Conservation (phyloP, 495 filamentous ascomycete genomes). For the Pyrenula aspistea region DNA sequence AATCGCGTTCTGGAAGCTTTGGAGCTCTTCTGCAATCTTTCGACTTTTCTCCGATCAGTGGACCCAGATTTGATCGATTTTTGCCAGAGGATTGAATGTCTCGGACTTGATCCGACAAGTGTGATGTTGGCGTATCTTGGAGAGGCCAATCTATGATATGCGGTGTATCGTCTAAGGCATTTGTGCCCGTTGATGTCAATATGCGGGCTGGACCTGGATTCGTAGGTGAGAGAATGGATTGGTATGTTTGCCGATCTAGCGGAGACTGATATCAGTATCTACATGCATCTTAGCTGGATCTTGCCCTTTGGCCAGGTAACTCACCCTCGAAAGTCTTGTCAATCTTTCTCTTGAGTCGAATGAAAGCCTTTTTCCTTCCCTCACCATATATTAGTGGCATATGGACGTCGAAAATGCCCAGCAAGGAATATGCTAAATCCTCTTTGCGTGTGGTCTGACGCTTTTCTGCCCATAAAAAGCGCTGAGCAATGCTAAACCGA, state of each 20-base stretch:
- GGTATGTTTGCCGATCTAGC: neutral
- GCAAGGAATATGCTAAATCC: neutral
- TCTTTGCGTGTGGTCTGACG: conserved; percentile 1
- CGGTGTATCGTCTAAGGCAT: neutral
- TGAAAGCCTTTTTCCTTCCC: conserved; percentile 1
- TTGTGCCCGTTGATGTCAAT: neutral
- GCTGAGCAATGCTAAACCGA: neutral
- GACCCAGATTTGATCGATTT: neutral
- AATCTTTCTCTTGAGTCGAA: neutral
- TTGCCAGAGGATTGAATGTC: neutral
- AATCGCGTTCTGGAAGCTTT: neutral
- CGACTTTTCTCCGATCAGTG: neutral
- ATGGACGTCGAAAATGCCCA: conserved; percentile 1
- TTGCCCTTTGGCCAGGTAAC: neutral
- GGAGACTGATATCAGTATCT: neutral
- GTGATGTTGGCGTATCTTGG: neutral
- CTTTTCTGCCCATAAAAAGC: neutral
- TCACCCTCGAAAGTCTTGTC: neutral
- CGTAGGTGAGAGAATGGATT: neutral
- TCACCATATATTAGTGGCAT: conserved; percentile 2
- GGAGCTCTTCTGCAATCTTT: neutral
- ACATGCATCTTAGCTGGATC: neutral
- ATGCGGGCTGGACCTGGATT: neutral
- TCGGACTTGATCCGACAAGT: neutral
- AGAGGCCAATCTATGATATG: neutral